phyloP scores from a whole-genome alignment of 257 asterid species.

The Eustoma russellianum region DNA sequence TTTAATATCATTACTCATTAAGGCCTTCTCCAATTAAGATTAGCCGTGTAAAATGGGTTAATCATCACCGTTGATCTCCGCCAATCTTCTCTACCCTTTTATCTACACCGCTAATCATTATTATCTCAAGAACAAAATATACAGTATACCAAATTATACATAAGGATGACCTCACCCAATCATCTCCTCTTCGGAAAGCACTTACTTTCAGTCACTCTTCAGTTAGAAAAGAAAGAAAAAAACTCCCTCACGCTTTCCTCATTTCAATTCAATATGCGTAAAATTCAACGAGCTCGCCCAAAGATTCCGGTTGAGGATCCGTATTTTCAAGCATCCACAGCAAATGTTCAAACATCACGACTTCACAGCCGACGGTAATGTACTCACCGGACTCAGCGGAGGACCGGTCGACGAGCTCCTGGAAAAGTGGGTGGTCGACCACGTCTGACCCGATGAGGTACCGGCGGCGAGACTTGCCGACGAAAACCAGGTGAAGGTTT shows the following conservation, averaged over 20 bases:
- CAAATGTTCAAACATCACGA: constrained; percentile 87
- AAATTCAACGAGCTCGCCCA: constrained; percentile 64
- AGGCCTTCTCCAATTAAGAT: constrained; percentile 2
- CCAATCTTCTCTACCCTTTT: constrained; percentile 5
- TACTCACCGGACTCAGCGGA: constrained; percentile 20
- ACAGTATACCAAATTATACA: constrained; percentile 16
- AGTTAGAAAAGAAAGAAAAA: background rate
- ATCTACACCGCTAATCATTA: constrained; percentile 22
- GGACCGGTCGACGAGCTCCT: constrained; percentile 58
- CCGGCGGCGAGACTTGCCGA: constrained; percentile 88
- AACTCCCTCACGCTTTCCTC: background rate
- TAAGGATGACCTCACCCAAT: constrained; percentile 23
- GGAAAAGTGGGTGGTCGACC: constrained; percentile 72
- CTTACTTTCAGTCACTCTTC: constrained; percentile 11
- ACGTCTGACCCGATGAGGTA: constrained; percentile 70
- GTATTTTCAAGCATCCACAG: constrained; percentile 79
- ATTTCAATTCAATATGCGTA: constrained; percentile 54
- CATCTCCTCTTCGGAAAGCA: constrained; percentile 6
- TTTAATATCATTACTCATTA: constrained; percentile 7
- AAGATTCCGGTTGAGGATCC: constrained; percentile 85
- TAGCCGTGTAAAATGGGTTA: constrained; percentile 12
- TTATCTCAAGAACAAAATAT: constrained; percentile 10
- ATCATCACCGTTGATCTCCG: constrained; percentile 11
- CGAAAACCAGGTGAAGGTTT: constrained; percentile 66
- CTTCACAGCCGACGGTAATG: constrained; percentile 68